Percentiles rank a stretch among this genome's conserved stretches.
Evolutionary conservation across 345 rosid species (phyloP).

Genomic region (Aethionema arabicum): DNA sequence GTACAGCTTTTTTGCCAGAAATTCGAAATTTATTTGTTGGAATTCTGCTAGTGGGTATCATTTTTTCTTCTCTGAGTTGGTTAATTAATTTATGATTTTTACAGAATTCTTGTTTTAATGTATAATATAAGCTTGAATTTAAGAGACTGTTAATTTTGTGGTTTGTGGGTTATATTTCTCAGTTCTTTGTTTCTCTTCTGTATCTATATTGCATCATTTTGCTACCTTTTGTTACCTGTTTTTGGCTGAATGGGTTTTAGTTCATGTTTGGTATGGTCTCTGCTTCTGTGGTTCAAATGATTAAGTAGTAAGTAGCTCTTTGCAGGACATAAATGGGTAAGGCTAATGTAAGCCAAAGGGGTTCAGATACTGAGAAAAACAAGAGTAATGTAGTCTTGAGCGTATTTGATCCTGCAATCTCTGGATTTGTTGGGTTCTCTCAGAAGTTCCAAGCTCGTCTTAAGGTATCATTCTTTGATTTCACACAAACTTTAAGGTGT

Average conservation of each 20-base stretch:
- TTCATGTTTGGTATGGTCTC: slow-evolving; percentile 8
- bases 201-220: too few species aligned
- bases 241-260: slow-evolving; percentile 6
- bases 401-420: slow-evolving; percentile 57
- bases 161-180: not conserved
- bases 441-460: slow-evolving; percentile 48
- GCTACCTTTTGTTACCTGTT: not conserved
- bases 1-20: slow-evolving; percentile 6
- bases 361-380: slow-evolving; percentile 31
- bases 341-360: slow-evolving; percentile 32
- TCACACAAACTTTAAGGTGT: not conserved
- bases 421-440: slow-evolving; percentile 53
- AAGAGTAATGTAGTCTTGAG: slow-evolving; percentile 36
- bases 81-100: too few species aligned
- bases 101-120: slow-evolving; percentile 2
- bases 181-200: too few species aligned
- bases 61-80: too few species aligned
- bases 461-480: slow-evolving; percentile 43
- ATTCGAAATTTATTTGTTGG: not conserved
- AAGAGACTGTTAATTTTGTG: too few species aligned
- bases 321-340: slow-evolving; percentile 40
- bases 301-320: too few species aligned
- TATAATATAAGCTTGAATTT: not conserved
- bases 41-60: too few species aligned
- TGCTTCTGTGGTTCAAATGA: too few species aligned